Evolutionary conservation across 257 asterid species (phyloP), one percentile per base, ranked within the genome.

Genomic region (Buddleja alternifolia): DNA sequence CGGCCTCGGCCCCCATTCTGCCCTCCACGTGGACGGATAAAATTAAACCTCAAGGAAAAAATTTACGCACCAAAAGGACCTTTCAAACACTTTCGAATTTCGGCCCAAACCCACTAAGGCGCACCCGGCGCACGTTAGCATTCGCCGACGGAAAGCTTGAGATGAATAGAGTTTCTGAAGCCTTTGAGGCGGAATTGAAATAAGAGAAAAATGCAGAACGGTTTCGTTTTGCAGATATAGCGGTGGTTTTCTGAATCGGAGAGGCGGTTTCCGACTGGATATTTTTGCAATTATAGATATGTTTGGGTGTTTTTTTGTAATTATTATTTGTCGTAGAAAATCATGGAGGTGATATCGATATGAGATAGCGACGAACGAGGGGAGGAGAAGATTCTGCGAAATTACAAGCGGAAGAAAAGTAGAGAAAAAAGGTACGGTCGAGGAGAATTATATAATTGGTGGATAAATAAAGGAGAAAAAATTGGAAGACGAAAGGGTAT

Each of bases 21-120:
- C 78, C 71, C 23, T 76, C 80, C 82, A 75, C 83, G 85, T 77
- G 78, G 56, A 78, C 86, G 85, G 17, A 20, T 42, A 12, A 0
- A 76, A 74, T 81, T 6, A 14, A 63, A 81, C n/a, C n/a, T n/a
- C n/a, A 57, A 32, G 8, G 0, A 20, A 4, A 54, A 51, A 1
- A 50, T 46, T 41, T 36, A 19, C 23, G 60, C 57, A 29, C 57
- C 47, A 3, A n/a, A 40, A 48, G 19, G 36, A 24, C 21, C 15
- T 19, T 25, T 3, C 42, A 55, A 29, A 63, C 44, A 40, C 46
- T 45, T 61, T 7, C 15, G 60, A 44, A 63, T 37, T 71, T 42
- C 75, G 40, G 23, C 58, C 39, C 32, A 4, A 6, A 0, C 54
- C 25, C 12, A 24, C 8, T 7, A 3, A 8, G 17, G 48, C 12